phyloP scores from a whole-genome alignment of 306 rosid species.

The Lithocarpus polystachyus region DNA sequence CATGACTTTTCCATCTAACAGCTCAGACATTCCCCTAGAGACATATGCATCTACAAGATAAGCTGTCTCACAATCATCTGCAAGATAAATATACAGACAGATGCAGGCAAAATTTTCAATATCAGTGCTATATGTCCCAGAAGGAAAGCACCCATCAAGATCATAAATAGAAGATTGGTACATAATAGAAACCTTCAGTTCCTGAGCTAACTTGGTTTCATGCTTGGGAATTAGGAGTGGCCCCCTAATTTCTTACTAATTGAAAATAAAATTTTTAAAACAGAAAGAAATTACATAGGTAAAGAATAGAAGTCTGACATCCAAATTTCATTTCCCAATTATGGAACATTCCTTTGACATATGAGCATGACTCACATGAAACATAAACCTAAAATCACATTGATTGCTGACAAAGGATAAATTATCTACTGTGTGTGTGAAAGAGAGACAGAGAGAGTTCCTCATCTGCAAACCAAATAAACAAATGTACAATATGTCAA shows the following conservation, averaged over 20 bases:
- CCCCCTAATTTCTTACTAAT: not conserved
- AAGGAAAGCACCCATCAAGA: not conserved
- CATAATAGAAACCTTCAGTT: not conserved
- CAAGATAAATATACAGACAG: constrained; percentile 33
- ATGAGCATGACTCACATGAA: not conserved
- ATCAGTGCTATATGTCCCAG: not conserved
- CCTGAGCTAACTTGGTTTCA: not conserved
- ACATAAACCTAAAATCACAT: not conserved
- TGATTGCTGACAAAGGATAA: not conserved
- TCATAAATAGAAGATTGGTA: not conserved
- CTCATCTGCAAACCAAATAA: no score
- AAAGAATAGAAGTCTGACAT: not conserved
- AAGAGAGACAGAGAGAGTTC: no score
- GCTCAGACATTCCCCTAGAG: constrained; percentile 63
- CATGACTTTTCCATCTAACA: constrained; percentile 56
- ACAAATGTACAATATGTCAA: no score
- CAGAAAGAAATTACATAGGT: no score
- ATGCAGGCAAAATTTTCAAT: constrained; percentile 5
- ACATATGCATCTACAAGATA: constrained; percentile 60
- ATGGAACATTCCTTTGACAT: not conserved
- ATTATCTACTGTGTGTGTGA: no score
- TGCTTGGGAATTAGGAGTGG: not conserved
- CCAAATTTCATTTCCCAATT: not conserved
- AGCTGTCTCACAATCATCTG: constrained; percentile 48
- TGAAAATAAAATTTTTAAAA: no score